Evolutionary conservation across 345 rosid genomes (phyloP).

Genomic region (Eucalyptus decipiens): DNA sequence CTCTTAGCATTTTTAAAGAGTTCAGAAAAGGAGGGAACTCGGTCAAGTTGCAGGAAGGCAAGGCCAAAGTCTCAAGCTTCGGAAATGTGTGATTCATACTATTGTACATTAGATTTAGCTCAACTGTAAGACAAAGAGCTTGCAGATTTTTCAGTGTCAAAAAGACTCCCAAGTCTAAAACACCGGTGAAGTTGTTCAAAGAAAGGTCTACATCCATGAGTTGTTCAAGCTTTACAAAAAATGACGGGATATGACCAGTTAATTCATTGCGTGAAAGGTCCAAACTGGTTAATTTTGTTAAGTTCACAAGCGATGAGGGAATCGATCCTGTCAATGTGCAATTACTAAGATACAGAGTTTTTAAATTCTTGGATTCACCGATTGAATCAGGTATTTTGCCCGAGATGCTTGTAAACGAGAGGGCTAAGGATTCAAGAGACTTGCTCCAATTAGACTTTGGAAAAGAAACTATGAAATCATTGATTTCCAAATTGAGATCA

Average conservation of each 20-base stretch:
- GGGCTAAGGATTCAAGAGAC: neutral
- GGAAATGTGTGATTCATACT: neutral
- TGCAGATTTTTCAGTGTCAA: neutral
- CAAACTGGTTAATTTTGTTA: neutral
- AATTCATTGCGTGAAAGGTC: neutral
- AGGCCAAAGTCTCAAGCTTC: neutral
- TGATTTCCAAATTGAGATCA: accelerated
- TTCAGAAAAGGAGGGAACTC: neutral
- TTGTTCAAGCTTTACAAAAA: neutral
- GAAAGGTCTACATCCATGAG: neutral
- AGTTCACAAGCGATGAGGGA: neutral
- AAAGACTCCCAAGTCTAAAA: neutral
- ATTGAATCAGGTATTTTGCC: neutral
- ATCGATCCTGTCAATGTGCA: neutral
- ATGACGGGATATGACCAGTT: neutral
- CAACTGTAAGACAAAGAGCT: accelerated
- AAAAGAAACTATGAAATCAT: neutral
- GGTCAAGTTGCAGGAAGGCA: neutral
- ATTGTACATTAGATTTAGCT: neutral
- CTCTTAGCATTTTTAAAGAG: neutral
- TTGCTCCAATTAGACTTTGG: neutral
- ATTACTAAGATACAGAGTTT: accelerated
- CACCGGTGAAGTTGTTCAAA: neutral
- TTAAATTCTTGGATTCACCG: neutral
- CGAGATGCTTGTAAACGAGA: accelerated